Conservation (phyloP, 1,139 yeast species). For the Petasospora rhodanensis region DNA sequence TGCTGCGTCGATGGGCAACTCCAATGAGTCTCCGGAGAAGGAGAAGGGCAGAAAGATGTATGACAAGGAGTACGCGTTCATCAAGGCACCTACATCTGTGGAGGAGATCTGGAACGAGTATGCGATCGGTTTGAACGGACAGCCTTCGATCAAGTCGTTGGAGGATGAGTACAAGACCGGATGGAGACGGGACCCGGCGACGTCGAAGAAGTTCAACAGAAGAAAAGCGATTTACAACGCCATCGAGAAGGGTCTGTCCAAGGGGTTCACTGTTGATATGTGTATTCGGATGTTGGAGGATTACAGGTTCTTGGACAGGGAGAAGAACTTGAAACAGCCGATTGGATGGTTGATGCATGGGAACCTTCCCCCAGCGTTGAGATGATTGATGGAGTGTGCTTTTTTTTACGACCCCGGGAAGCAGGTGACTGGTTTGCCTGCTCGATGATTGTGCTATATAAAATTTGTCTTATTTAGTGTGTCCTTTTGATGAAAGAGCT, state of each 20-base stretch:
- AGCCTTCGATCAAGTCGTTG: conserved; percentile 35
- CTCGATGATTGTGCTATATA: too few relatives aligned
- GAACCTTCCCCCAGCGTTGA: conserved; percentile 23
- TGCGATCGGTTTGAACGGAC: conserved; percentile 32
- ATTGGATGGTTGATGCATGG: conserved; percentile 38
- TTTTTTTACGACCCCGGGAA: too few relatives aligned
- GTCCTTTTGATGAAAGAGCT: too few relatives aligned
- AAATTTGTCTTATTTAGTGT: too few relatives aligned
- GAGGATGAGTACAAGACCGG: conserved; percentile 34
- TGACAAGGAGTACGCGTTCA: conserved; percentile 31
- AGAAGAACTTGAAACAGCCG: conserved; percentile 33
- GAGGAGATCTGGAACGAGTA: conserved; percentile 39
- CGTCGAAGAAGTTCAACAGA: conserved; percentile 35
- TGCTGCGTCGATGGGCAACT: conserved; percentile 1
- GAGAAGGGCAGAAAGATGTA: conserved; percentile 26
- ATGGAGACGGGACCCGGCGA: conserved; percentile 39
- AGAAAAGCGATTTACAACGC: conserved; percentile 37
- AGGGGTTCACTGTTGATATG: conserved; percentile 31
- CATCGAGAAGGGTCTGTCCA: conserved; percentile 33
- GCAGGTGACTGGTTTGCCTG: too few relatives aligned
- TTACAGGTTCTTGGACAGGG: conserved; percentile 29
- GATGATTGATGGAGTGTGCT: too few relatives aligned
- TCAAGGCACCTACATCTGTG: conserved; percentile 36
- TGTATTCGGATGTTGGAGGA: conserved; percentile 34
- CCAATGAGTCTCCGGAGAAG: too few relatives aligned